Conservation (phyloP, 2,329 filamentous ascomycete species). For the Colletotrichum echinochloae region DNA sequence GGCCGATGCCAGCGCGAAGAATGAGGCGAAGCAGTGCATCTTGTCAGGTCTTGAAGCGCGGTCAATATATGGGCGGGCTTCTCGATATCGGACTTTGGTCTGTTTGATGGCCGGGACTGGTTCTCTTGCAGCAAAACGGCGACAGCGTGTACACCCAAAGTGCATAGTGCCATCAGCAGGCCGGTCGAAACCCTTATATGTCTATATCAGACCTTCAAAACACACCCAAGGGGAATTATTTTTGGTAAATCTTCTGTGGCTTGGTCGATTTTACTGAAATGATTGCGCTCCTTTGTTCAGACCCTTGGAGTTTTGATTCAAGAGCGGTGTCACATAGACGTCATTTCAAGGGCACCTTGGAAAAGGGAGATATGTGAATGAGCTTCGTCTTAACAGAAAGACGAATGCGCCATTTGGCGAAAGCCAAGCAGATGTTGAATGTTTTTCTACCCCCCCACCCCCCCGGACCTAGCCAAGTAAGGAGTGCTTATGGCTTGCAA, state of each 20-base stretch:
- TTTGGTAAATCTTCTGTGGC: neutral
- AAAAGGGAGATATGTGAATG: neutral
- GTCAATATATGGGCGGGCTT: no score
- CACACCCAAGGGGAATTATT: accelerated
- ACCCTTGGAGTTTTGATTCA: neutral
- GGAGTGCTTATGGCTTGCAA: neutral
- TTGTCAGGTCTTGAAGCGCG: neutral
- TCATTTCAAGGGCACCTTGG: neutral
- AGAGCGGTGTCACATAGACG: neutral
- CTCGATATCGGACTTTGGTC: neutral
- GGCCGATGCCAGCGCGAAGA: neutral
- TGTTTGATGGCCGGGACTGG: neutral
- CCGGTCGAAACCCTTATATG: neutral
- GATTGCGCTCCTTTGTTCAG: neutral
- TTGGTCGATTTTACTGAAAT: neutral
- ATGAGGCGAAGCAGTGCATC: neutral
- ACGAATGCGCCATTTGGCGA: neutral
- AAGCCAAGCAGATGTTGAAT: neutral
- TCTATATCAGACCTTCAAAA: neutral
- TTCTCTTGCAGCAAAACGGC: no score
- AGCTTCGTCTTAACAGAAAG: neutral
- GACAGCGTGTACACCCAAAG: neutral
- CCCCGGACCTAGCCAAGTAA: neutral
- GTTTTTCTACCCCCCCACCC: neutral
- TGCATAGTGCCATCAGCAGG: no score